phyloP scores from a whole-genome alignment of 2,329 filamentous ascomycete species.

The Pseudodiploospora longispora region DNA sequence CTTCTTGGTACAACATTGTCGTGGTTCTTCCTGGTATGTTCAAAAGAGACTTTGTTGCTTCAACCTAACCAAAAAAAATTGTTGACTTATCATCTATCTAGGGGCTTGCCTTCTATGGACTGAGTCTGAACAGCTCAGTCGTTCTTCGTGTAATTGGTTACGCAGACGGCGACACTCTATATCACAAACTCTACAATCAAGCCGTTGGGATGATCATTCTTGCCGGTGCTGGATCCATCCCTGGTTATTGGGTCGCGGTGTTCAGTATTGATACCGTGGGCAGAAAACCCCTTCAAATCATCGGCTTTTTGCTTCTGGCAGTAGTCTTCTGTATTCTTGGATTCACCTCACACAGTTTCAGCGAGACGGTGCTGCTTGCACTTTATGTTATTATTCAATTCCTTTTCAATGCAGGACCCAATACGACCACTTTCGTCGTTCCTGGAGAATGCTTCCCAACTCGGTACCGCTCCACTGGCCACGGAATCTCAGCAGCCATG shows the following conservation, averaged over 20 bases:
- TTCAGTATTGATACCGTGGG: conserved; percentile 66
- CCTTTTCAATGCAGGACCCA: conserved; percentile 59
- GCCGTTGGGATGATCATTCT: conserved; percentile 72
- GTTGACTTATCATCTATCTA: conserved; percentile 19
- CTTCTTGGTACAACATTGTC: conserved; percentile 69
- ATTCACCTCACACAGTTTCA: conserved; percentile 46
- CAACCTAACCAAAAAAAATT: neutral
- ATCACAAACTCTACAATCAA: conserved; percentile 61
- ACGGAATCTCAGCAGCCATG: conserved; percentile 57
- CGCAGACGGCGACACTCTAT: conserved; percentile 53
- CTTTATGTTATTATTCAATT: conserved; percentile 59
- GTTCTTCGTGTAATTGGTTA: conserved; percentile 69
- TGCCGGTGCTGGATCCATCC: conserved; percentile 67
- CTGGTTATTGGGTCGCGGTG: conserved; percentile 73
- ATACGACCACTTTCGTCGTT: conserved; percentile 58
- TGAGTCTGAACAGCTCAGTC: conserved; percentile 68
- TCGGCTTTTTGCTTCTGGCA: conserved; percentile 54
- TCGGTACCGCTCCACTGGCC: conserved; percentile 52
- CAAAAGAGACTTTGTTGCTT: no score
- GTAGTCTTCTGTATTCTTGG: conserved; percentile 55
- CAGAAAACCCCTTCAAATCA: conserved; percentile 65
- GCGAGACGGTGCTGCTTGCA: conserved; percentile 42
- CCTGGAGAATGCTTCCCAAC: conserved; percentile 59
- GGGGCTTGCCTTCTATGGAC: conserved; percentile 61
- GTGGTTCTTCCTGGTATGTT: conserved; percentile 64